Evolutionary conservation across 495 filamentous ascomycete species (phyloP).

Genomic region (Bryoglossum gracile): DNA sequence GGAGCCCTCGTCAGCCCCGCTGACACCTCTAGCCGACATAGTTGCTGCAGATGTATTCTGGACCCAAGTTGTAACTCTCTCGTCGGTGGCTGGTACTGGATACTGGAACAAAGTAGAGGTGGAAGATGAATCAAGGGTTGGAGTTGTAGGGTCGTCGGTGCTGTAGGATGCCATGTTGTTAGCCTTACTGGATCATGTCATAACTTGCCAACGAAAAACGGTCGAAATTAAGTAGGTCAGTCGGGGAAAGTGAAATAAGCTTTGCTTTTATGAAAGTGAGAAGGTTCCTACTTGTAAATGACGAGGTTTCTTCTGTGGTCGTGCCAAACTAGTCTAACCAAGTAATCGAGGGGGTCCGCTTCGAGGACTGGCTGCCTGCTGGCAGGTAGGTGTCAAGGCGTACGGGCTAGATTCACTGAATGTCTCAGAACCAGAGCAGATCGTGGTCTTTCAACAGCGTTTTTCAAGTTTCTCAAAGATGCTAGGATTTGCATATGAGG

Average conservation of each 20-base stretch:
- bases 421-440: too few relatives aligned
- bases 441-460: too few relatives aligned
- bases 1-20: conserved; percentile 34
- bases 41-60: conserved; percentile 42
- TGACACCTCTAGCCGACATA: conserved; percentile 35
- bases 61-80: conserved; percentile 44
- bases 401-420: too few relatives aligned
- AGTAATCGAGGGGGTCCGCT: too few relatives aligned
- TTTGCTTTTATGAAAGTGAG: neutral
- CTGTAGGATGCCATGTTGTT: conserved; percentile 23
- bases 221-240: neutral
- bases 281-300: conserved; percentile 1
- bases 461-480: too few relatives aligned
- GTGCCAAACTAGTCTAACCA: too few relatives aligned
- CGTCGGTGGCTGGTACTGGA: conserved; percentile 40
- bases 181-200: conserved; percentile 22
- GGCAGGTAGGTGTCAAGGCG: too few relatives aligned
- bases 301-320: too few relatives aligned
- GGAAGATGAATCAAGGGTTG: conserved; percentile 2
- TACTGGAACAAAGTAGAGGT: conserved; percentile 34
- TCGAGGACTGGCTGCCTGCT: too few relatives aligned
- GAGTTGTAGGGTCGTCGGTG: conserved; percentile 3
- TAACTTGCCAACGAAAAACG: conserved; percentile 6
- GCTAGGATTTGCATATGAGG: too few relatives aligned
- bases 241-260: neutral